These are phyloP conservation scores for Trichoderma citrinoviride DNA, from an alignment of 2,329 filamentous ascomycete species.

Conservation along the genomic window DNA sequence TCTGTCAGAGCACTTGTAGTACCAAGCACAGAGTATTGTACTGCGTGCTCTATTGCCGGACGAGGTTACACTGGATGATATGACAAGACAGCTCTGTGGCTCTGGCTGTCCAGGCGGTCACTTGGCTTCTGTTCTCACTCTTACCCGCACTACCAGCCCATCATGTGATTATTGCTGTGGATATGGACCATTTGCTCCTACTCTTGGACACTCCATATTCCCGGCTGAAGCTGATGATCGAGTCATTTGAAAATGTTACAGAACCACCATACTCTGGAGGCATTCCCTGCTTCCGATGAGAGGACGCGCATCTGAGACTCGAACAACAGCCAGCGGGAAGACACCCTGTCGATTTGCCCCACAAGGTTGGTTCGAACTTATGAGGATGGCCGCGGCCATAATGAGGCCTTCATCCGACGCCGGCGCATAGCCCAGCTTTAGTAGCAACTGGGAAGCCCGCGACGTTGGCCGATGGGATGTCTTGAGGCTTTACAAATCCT, in stretches of 20 bases:
- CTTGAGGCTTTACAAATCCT: background rate
- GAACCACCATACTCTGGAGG: background rate
- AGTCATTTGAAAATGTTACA: background rate
- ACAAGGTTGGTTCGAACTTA: background rate
- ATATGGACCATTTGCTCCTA: background rate
- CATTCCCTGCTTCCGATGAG: background rate
- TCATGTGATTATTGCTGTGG: slow-evolving; percentile 7
- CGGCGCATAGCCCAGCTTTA: background rate
- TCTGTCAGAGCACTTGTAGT: background rate
- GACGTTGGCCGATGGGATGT: background rate
- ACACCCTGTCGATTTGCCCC: slow-evolving; percentile 3
- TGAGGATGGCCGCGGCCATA: background rate
- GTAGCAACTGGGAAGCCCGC: background rate
- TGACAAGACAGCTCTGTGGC: background rate
- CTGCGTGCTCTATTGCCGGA: background rate
- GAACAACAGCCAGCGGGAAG: background rate
- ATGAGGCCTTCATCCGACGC: slow-evolving; percentile 11
- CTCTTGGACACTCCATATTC: background rate
- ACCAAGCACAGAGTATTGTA: too few relatives aligned
- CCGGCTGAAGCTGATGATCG: background rate
- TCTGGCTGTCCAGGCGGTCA: background rate
- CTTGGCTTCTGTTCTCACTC: too few relatives aligned
- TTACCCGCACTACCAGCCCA: background rate
- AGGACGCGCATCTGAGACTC: background rate
- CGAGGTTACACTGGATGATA: background rate